Evolutionary conservation across 177 flowering plant species (phyloP), one percentile per base, ranked within the genome.

Genomic region (Vitis hybrid): DNA sequence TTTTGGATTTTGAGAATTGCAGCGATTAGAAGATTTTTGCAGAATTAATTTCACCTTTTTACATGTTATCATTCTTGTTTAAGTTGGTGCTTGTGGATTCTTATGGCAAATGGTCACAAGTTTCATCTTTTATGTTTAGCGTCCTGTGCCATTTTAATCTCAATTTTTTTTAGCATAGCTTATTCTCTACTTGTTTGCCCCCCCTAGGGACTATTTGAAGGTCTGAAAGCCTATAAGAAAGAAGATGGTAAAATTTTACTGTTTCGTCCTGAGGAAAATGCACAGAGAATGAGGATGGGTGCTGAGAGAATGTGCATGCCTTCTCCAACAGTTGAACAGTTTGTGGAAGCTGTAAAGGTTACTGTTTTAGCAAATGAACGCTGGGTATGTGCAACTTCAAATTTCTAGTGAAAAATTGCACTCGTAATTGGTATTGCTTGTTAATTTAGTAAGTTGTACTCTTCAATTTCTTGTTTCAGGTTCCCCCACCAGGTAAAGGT

Each of bases 281-380:
- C 94, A 13, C 5, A 76, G 69, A 77, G 99, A 55, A 82, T 96
- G 91, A 81, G 72, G 69, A 77, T 78, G 82, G 99, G 98, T 74
- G 97, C 98, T 13, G 98, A 91, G 67, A 68, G 97, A 56, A 86
- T 96, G 92, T 96, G 97, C 82, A 96, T 96, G 98, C 92, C 91
- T 59, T 72, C 95, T 19, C 99, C 96, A 3, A 77, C 91, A 14
- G 88, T 89, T 64, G 97, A 96, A 40, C 89, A 96, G 78, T 96
- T 96, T 83, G 85, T 96, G 74, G 91, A 96, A 75, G 97, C 95
- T 76, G 93, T 94, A 18, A 89, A 91, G 78, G 80, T 55, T 21
- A 89, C 92, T 21, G 98, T 93, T 63, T 70, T 92, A 77, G 98
- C 95, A 62, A 93, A 96, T 79, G 82, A 87, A 80, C 91, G 91